These are phyloP conservation scores for Fusarium nygamai DNA, from an alignment of 2,329 filamentous ascomycete species.

Conservation along the genomic window DNA sequence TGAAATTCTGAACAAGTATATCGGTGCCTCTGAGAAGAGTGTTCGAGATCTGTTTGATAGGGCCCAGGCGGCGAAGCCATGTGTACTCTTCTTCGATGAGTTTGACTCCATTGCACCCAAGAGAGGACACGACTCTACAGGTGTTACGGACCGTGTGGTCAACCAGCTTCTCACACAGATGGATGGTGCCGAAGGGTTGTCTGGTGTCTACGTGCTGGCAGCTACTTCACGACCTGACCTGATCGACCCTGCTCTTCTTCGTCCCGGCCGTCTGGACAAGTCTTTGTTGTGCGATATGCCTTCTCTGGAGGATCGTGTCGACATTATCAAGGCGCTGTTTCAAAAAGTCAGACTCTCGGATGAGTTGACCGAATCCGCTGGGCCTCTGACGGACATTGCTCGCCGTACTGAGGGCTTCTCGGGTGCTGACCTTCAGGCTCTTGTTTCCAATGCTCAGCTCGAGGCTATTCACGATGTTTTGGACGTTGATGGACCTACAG, in stretches of 20 bases:
- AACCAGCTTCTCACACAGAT: slow-evolving; percentile 99
- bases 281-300: slow-evolving; percentile 92
- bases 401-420: slow-evolving; percentile 87
- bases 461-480: slow-evolving; percentile 97
- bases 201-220: slow-evolving; percentile 94
- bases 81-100: slow-evolving; percentile 97
- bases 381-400: slow-evolving; percentile 77
- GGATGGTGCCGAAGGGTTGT: slow-evolving; percentile 96
- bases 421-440: slow-evolving; percentile 91
- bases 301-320: slow-evolving; percentile 78
- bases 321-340: slow-evolving; percentile 88
- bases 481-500: slow-evolving; percentile 61
- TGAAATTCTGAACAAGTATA: slow-evolving; percentile 99
- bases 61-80: slow-evolving; percentile 88
- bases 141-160: slow-evolving; percentile 97
- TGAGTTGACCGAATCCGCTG: slow-evolving; percentile 67
- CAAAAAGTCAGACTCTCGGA: slow-evolving; percentile 79
- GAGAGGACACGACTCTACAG: slow-evolving; percentile 94
- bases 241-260: slow-evolving; percentile 91
- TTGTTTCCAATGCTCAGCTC: slow-evolving; percentile 95
- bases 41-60: slow-evolving; percentile 95
- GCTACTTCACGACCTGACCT: slow-evolving; percentile 93
- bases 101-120: slow-evolving; percentile 99
- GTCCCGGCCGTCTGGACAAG: slow-evolving; percentile 94
- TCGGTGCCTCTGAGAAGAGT: slow-evolving; percentile 95